Percentiles rank a stretch among this genome's conserved stretches.
phyloP scores from a whole-genome alignment of 2,329 filamentous ascomycete genomes.

The Periconia digitata region DNA sequence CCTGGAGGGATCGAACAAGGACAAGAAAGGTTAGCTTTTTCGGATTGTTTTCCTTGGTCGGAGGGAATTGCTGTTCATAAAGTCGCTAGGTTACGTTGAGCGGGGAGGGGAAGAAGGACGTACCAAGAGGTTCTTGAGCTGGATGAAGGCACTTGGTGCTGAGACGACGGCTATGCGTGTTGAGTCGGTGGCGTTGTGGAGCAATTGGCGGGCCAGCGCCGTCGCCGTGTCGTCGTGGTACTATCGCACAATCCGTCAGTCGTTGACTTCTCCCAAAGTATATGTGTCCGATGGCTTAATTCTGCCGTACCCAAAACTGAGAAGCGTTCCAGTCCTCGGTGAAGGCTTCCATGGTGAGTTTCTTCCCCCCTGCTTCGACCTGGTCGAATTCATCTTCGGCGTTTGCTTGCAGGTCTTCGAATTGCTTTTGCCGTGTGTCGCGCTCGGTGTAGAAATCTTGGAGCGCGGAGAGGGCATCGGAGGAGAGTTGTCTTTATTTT shows the following conservation, averaged over 20 bases:
- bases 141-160: constrained; percentile 75
- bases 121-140: constrained; percentile 70
- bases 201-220: constrained; percentile 64
- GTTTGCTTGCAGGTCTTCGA: constrained; percentile 66
- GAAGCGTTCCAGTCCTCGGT: constrained; percentile 80
- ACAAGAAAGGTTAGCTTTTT: neutral
- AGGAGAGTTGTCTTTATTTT: constrained; percentile 61
- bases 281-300: no score
- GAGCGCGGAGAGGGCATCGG: constrained; percentile 67
- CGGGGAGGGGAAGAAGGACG: constrained; percentile 19
- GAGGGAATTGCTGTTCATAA: neutral
- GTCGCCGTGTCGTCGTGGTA: constrained; percentile 73
- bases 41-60: neutral
- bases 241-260: constrained; percentile 41
- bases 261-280: no score
- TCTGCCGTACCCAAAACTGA: constrained; percentile 82
- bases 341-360: constrained; percentile 68
- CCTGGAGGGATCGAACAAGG: constrained; percentile 12
- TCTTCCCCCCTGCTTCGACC: constrained; percentile 10
- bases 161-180: constrained; percentile 70
- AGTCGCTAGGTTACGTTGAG: neutral
- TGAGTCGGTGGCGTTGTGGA: constrained; percentile 60
- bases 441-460: constrained; percentile 74
- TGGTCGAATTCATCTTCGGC: constrained; percentile 59
- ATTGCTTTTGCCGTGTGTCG: constrained; percentile 65